phyloP scores from a whole-genome alignment of 2,329 filamentous ascomycete species.

The Ophiocordyceps australis region DNA sequence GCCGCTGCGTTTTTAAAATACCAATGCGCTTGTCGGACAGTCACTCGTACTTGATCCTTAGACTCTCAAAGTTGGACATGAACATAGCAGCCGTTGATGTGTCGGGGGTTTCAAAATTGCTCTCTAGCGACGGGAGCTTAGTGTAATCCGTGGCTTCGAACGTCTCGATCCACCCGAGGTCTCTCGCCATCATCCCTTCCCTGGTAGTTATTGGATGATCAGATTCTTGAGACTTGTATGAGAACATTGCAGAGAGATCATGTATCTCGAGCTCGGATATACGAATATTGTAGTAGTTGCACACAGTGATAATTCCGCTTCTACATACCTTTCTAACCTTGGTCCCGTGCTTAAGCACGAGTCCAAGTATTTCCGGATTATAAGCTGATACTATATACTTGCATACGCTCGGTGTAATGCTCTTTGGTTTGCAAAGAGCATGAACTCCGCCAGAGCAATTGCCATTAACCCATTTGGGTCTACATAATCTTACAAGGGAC shows the following conservation, averaged over 20 bases:
- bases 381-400: not conserved
- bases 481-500: not conserved
- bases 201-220: not conserved
- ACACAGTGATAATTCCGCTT: not conserved
- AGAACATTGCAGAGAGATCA: not conserved
- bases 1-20: too few relatives aligned
- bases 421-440: not conserved
- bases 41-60: not conserved
- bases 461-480: not conserved
- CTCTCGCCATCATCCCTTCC: not conserved
- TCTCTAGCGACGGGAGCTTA: not conserved
- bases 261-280: not conserved
- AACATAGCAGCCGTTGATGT: not conserved
- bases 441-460: not conserved
- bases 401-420: not conserved
- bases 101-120: not conserved
- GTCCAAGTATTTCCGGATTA: not conserved
- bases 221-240: not conserved
- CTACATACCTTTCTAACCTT: not conserved
- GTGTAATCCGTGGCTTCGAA: not conserved
- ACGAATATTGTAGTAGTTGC: not conserved
- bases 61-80: not conserved
- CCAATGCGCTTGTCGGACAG: too few relatives aligned
- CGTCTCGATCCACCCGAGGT: not conserved
- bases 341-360: not conserved